These are phyloP conservation scores for Spiromastix sp. DNA, from an alignment of 2,329 filamentous ascomycete species.

Conservation along the genomic window DNA sequence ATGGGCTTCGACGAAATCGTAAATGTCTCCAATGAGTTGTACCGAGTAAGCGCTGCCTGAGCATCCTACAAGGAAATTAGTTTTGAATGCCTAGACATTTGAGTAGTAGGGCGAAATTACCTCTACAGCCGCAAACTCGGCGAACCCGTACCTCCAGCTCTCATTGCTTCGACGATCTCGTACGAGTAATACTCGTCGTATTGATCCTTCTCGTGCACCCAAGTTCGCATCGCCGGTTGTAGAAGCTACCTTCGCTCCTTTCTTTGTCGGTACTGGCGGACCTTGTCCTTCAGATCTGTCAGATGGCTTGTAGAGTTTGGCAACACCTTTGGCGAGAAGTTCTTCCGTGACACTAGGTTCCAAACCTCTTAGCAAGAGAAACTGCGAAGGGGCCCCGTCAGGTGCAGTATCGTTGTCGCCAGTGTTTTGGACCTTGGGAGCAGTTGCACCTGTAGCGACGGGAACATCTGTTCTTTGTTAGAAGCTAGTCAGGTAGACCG, in stretches of 20 bases:
- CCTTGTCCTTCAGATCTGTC: constrained; percentile 25
- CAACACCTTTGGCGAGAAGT: constrained; percentile 60
- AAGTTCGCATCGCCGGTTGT: constrained; percentile 50
- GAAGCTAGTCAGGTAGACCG: constrained; percentile 4
- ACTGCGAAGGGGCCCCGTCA: constrained; percentile 57
- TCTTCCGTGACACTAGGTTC: constrained; percentile 62
- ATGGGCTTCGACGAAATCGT: constrained; percentile 67
- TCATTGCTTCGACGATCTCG: constrained; percentile 61
- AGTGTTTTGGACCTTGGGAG: constrained; percentile 37
- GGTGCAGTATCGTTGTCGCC: constrained; percentile 46
- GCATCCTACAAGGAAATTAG: constrained; percentile 45
- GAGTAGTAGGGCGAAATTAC: constrained; percentile 18
- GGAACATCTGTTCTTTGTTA: constrained; percentile 16
- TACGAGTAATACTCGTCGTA: constrained; percentile 67
- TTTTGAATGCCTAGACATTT: neutral
- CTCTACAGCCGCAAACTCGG: constrained; percentile 65
- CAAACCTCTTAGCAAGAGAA: constrained; percentile 63
- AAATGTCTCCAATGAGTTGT: constrained; percentile 62
- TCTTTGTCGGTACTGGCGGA: constrained; percentile 32
- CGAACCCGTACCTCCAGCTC: constrained; percentile 74
- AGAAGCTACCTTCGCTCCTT: constrained; percentile 41
- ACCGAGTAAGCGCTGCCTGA: constrained; percentile 60
- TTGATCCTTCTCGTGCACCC: constrained; percentile 62
- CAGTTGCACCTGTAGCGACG: constrained; percentile 24
- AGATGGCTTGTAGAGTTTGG: constrained; percentile 57